These are phyloP conservation scores for Hirschioporus abietinus DNA, from an alignment of 768 basidiomycete species.

Conservation along the genomic window DNA sequence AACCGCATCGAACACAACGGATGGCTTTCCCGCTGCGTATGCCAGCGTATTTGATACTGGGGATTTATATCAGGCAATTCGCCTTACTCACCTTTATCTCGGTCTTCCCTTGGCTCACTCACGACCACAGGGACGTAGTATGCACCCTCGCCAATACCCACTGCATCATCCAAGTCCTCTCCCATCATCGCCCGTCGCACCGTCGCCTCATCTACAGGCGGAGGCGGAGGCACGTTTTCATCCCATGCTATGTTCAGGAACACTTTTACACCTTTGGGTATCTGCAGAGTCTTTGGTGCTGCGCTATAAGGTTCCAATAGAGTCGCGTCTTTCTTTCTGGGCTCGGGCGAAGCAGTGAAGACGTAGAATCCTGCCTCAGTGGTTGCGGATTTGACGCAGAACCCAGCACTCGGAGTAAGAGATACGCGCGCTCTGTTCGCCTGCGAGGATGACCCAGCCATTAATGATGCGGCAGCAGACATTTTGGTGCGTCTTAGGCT, in stretches of 20 bases:
- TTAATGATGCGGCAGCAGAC: neutral
- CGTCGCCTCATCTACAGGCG: conserved; percentile 49
- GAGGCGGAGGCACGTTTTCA: conserved; percentile 60
- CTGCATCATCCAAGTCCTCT: conserved; percentile 35
- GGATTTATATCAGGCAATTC: conserved; percentile 9
- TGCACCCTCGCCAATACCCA: conserved; percentile 25
- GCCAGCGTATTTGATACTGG: conserved; percentile 1
- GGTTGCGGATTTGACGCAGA: conserved; percentile 60
- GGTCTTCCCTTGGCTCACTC: conserved; percentile 55
- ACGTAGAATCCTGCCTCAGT: conserved; percentile 35
- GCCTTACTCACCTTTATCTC: conserved; percentile 57
- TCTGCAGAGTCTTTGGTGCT: conserved; percentile 19
- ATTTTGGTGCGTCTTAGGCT: neutral
- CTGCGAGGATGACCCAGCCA: neutral
- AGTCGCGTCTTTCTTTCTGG: conserved; percentile 7
- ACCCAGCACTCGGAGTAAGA: conserved; percentile 60
- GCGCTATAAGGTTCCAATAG: conserved; percentile 24
- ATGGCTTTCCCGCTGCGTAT: conserved; percentile 56
- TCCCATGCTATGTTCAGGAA: conserved; percentile 78
- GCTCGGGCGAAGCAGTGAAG: conserved; percentile 17
- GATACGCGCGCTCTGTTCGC: conserved; percentile 19
- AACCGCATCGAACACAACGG: conserved; percentile 70
- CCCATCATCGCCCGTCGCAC: conserved; percentile 56
- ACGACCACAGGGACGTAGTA: conserved; percentile 72
- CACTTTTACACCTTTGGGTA: conserved; percentile 52